These are phyloP conservation scores for Penicillium parvum DNA, from an alignment of 495 filamentous ascomycete species.

Conservation along the genomic window DNA sequence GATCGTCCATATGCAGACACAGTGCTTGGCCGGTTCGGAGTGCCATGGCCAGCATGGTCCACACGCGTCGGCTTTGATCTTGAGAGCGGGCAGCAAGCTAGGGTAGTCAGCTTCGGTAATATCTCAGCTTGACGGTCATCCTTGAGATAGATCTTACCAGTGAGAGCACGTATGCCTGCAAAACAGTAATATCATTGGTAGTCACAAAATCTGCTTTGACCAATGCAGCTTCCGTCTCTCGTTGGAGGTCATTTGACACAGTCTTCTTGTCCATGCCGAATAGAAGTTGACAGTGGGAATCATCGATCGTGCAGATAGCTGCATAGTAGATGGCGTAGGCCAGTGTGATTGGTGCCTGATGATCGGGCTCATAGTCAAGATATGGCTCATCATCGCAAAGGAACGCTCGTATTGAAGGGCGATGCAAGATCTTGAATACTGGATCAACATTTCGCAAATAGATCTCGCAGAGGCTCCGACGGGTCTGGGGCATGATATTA, in stretches of 20 bases:
- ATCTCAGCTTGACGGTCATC: neutral
- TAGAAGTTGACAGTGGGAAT: conserved; percentile 34
- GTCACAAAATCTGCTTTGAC: conserved; percentile 48
- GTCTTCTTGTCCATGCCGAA: conserved; percentile 39
- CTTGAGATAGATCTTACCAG: conserved; percentile 27
- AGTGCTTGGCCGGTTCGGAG: conserved; percentile 65
- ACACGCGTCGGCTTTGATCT: conserved; percentile 39
- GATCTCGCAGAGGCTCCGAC: conserved; percentile 26
- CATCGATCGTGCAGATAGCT: conserved; percentile 41
- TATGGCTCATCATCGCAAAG: conserved; percentile 29
- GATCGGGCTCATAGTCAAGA: conserved; percentile 28
- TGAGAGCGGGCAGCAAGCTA: conserved; percentile 42
- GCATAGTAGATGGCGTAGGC: conserved; percentile 51
- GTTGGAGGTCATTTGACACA: conserved; percentile 43
- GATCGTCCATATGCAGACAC: conserved; percentile 50
- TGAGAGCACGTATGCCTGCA: conserved; percentile 56
- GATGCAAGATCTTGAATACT: conserved; percentile 37
- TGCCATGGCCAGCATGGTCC: conserved; percentile 61
- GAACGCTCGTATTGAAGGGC: conserved; percentile 29
- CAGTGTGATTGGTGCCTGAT: conserved; percentile 38
- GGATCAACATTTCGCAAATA: conserved; percentile 38
- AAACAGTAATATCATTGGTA: conserved; percentile 50
- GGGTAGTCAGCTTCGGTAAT: conserved; percentile 15
- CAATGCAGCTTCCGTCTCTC: conserved; percentile 45
- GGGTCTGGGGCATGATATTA: conserved; percentile 1